Conservation (phyloP, 2,329 filamentous ascomycete genomes). For the Coniella vitis region DNA sequence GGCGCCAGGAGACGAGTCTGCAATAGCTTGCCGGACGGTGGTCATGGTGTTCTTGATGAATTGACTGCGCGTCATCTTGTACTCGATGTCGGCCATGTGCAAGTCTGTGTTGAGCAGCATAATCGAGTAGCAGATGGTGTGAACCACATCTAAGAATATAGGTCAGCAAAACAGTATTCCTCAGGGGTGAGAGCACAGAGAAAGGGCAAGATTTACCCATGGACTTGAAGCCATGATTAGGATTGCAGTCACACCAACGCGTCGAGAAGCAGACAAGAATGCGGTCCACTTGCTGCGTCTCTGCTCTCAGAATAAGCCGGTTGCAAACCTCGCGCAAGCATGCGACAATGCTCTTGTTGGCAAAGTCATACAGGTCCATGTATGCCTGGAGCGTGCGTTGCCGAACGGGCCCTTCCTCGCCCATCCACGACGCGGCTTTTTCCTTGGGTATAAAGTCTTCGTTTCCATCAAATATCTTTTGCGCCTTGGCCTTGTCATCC, state of each 20-base stretch:
- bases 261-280: conserved; percentile 84
- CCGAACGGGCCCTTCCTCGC: conserved; percentile 59
- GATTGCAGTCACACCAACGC: conserved; percentile 90
- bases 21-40: conserved; percentile 71
- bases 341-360: conserved; percentile 69
- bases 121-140: conserved; percentile 95
- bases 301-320: conserved; percentile 75
- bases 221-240: conserved; percentile 86
- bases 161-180: not conserved
- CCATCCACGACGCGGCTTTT: conserved; percentile 81
- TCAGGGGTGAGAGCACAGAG: not conserved
- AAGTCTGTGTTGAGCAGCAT: conserved; percentile 94
- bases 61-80: conserved; percentile 91
- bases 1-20: conserved; percentile 62
- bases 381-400: conserved; percentile 64
- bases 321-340: conserved; percentile 76
- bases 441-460: conserved; percentile 75
- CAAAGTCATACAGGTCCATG: conserved; percentile 88
- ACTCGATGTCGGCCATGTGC: conserved; percentile 88
- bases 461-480: conserved; percentile 75
- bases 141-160: conserved; percentile 73
- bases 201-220: conserved; percentile 50
- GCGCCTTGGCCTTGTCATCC: conserved; percentile 70
- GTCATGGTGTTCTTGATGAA: conserved; percentile 96
- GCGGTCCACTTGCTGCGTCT: conserved; percentile 94